Base-by-base conservation (phyloP, 2,329 filamentous ascomycete genomes). In the Ambrosiella xylebori region DNA sequence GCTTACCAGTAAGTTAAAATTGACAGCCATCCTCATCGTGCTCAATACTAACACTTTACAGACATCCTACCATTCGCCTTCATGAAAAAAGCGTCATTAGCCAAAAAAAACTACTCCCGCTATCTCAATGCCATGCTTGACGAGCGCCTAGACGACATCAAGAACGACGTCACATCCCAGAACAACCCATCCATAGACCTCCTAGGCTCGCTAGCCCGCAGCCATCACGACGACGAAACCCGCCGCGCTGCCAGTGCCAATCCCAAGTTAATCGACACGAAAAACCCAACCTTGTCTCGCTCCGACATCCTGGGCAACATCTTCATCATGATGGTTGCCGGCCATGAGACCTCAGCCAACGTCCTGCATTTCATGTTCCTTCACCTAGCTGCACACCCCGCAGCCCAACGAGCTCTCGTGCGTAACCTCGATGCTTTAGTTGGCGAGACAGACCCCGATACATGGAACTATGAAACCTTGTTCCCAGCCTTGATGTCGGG, bases 281-380 rank as follows among this genome's bases (percentile, higher is more conserved):
- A 67, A 60, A 62, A 65, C 5, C 71, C 68, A 11, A 67, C 68
- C 15, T 68, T 85, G n/a, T 74, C 70, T 4, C 78, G 82, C 62
- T 74, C 75, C 3, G 84, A 89, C 58, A 83, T 90, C 60, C 71
- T 86, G 36, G 84, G 85, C 55, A 89, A 89, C 65, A 80, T 84
- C 17, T 84, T 84, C 62, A 73, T 83, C 64, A 80, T 82, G 69
- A 74, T 79, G 61, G 73, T 90, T 1, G 86, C 87, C 0, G 87
- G 87, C 11, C 86, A 93, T 68, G 87, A 93, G 68, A 90, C 86
- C 1, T 85, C 85, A 1, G 86, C 86, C 53, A 88, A 86, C 67
- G 77, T 79, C 3, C 73, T 89, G 44, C 84, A 90, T 69, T 89
- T 86, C 66, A 75, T 81, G 1, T 69, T 89, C 3, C 66, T 88